phyloP scores from a whole-genome alignment of 2,329 filamentous ascomycete species.

The Ophiocordyceps camponoti-rufipedis region DNA sequence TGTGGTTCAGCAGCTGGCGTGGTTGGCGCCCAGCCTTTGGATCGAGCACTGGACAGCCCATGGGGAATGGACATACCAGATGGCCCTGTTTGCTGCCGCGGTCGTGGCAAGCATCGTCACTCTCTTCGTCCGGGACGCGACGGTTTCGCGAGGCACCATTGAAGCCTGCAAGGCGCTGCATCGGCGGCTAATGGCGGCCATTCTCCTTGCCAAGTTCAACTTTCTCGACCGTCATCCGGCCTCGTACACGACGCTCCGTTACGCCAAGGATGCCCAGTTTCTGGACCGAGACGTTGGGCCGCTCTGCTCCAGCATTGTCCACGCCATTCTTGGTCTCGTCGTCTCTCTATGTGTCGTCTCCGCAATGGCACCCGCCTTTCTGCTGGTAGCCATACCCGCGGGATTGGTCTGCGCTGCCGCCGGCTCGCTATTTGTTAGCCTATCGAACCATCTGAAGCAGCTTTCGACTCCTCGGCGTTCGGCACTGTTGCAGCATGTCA shows the following conservation, averaged over 20 bases:
- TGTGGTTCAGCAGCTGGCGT: neutral
- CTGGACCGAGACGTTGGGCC: neutral
- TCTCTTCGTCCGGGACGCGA: neutral
- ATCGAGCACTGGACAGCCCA: neutral
- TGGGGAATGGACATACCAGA: neutral
- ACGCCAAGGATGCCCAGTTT: slow-evolving; percentile 1
- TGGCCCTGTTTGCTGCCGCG: slow-evolving; percentile 1
- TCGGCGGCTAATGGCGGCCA: slow-evolving; percentile 1
- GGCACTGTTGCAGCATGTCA: neutral
- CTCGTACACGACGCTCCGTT: slow-evolving; percentile 1
- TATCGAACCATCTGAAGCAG: neutral
- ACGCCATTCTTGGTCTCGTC: neutral
- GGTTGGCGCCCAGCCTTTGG: neutral
- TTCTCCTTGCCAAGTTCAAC: slow-evolving; percentile 2
- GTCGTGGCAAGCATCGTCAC: neutral
- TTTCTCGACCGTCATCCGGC: slow-evolving; percentile 2
- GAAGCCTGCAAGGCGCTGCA: slow-evolving; percentile 1
- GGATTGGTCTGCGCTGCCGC: neutral
- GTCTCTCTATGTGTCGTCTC: neutral
- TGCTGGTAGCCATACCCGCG: neutral
- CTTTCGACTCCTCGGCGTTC: neutral
- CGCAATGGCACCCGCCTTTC: neutral
- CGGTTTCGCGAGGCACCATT: neutral
- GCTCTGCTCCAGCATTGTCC: neutral
- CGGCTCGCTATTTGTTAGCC: neutral